These are phyloP conservation scores for Cystobasidium sp. DNA, from an alignment of 1,284 basidiomycete genomes.

Conservation along the genomic window DNA sequence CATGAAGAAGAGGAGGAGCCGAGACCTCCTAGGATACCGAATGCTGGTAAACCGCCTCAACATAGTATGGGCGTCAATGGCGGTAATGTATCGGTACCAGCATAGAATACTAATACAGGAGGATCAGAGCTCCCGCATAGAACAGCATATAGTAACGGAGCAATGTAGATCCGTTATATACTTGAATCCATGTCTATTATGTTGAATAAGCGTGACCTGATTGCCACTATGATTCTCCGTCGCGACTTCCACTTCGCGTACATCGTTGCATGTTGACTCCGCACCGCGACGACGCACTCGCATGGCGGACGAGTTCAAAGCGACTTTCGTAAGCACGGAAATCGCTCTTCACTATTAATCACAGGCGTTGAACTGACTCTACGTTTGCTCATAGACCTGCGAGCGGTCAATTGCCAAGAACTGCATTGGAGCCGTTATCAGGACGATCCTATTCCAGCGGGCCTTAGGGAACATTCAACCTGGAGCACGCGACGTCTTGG, in stretches of 20 bases:
- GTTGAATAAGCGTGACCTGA: neutral
- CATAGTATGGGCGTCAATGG: neutral
- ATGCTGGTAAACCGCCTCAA: neutral
- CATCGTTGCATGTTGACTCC: neutral
- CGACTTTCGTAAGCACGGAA: conserved; percentile 5
- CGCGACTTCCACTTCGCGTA: neutral
- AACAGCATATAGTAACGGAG: neutral
- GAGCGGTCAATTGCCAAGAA: conserved; percentile 35
- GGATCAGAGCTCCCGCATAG: neutral
- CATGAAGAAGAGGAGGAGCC: conserved; percentile 25
- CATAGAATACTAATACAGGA: too few species aligned
- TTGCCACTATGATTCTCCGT: conserved; percentile 11
- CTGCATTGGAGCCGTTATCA: conserved; percentile 28
- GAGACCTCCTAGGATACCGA: neutral
- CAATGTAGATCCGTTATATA: neutral
- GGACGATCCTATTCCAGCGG: conserved; percentile 41
- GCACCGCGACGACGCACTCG: neutral
- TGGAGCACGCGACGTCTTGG: conserved; percentile 30
- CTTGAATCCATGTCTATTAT: too few species aligned
- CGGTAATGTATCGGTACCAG: neutral
- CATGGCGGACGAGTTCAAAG: conserved; percentile 33
- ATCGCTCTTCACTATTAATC: neutral
- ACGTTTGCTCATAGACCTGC: conserved; percentile 10
- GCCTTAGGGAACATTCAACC: conserved; percentile 40
- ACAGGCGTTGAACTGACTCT: neutral